phyloP scores from a whole-genome alignment of 768 basidiomycete species.

The Cubamyces lactineus region DNA sequence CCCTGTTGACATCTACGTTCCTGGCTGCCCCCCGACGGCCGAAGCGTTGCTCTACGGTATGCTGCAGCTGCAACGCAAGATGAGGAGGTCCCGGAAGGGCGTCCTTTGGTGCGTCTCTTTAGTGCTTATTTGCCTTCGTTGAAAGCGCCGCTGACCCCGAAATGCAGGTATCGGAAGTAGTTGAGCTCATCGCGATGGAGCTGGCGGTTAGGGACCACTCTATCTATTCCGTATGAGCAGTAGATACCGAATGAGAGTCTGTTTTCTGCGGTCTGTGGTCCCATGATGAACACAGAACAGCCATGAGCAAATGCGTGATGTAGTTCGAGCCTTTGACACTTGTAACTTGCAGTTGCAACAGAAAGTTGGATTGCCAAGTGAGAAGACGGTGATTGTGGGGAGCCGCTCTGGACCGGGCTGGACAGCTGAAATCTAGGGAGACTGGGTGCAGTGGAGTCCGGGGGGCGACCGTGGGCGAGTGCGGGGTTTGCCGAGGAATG shows the following conservation, averaged over 20 bases:
- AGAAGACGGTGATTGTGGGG: slow-evolving; percentile 2
- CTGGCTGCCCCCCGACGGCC: slow-evolving; percentile 94
- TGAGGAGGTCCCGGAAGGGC: slow-evolving; percentile 84
- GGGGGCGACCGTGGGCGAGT: slow-evolving; percentile 3
- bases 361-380: no score
- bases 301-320: background rate
- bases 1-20: slow-evolving; percentile 98
- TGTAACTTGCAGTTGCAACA: background rate
- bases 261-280: slow-evolving; percentile 2
- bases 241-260: slow-evolving; percentile 17
- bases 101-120: slow-evolving; percentile 71
- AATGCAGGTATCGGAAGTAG: slow-evolving; percentile 31
- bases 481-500: slow-evolving; percentile 20
- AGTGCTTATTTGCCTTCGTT: background rate
- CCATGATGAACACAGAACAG: background rate
- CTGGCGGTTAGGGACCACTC: slow-evolving; percentile 13
- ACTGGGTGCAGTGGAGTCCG: slow-evolving; percentile 5
- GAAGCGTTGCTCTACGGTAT: slow-evolving; percentile 96
- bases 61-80: slow-evolving; percentile 96
- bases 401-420: slow-evolving; percentile 3
- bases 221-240: slow-evolving; percentile 3
- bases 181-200: slow-evolving; percentile 19
- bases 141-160: slow-evolving; percentile 1
- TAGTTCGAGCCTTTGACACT: background rate
- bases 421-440: background rate